Base-by-base conservation (phyloP, 2,329 filamentous ascomycete genomes). In the Westerdykella ornata region DNA sequence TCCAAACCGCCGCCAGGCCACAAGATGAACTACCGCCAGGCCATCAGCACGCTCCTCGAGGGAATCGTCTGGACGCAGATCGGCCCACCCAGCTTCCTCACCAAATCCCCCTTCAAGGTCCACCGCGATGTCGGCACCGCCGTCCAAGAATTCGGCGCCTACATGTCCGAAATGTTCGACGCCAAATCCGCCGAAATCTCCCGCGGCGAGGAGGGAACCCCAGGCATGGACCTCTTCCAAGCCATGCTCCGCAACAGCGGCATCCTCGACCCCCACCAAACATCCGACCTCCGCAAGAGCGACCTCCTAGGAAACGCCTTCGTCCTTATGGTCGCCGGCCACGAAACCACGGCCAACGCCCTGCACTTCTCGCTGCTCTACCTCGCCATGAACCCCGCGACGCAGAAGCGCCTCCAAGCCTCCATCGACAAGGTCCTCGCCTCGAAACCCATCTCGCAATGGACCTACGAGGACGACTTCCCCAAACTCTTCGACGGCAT, bases 311-410 rank as follows among this genome's bases (percentile, higher is more conserved):
- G 84, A 38, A 88, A 88, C 56, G 79, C 83, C 16, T 77, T 77
- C 44, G 71, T 76, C 37, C 67, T 78, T 45, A 74, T 77, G 45
- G 71, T 89, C 1, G 85, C 86, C 0, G 86, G 86, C 11, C 85
- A 92, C 63, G 86, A 92, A 64, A 89, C 85, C 1, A 84, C 84
- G 2, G 85, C 85, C 36, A 87, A 85, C 62, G 76, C 78, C 3
- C 71, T 88, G 30, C 82, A 89, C 65, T 88, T 85, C 59, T 73
- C 80, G 2, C 65, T 88, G 3, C 59, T 87, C 28, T 74, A 80
- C 51, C 74, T 90, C 5, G 85, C 85, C 12, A 75, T 79, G 52
- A 75, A 82, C 52, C 78, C 78, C 5, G 64, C 69, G 1, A 75
- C 75, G 1, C 86, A 92, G 57, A 73, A 76, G 17, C 71, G 71